phyloP scores from a whole-genome alignment of 306 rosid genomes.

The Lathyrus tuberosus region DNA sequence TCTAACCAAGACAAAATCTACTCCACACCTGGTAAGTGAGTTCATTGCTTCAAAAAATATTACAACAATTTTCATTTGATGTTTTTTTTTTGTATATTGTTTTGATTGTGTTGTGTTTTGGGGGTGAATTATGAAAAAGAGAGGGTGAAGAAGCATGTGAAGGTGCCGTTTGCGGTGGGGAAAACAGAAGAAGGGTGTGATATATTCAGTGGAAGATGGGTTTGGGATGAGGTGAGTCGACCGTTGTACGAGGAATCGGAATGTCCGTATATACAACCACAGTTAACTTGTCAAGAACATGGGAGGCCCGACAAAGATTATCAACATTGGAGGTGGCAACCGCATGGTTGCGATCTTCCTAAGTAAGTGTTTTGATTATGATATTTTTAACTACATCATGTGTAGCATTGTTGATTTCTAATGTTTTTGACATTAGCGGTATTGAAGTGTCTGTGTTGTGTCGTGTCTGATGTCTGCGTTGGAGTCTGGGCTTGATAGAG shows the following conservation, averaged over 20 bases:
- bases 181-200: slow-evolving; percentile 67
- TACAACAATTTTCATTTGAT: not conserved
- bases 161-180: slow-evolving; percentile 63
- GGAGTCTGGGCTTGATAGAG: too few relatives aligned
- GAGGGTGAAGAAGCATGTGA: slow-evolving; percentile 45
- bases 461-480: too few relatives aligned
- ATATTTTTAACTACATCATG: too few relatives aligned
- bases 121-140: slow-evolving; percentile 32
- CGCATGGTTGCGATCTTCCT: slow-evolving; percentile 83
- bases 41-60: not conserved
- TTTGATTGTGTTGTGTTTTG: slow-evolving; percentile 1
- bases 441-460: too few relatives aligned
- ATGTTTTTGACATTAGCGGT: too few relatives aligned
- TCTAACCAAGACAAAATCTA: slow-evolving; percentile 38
- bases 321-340: slow-evolving; percentile 91
- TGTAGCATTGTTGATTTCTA: too few relatives aligned
- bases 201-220: slow-evolving; percentile 81
- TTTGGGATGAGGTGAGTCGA: slow-evolving; percentile 66
- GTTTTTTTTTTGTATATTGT: not conserved
- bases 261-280: slow-evolving; percentile 97
- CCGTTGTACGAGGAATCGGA: slow-evolving; percentile 88
- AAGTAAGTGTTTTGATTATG: slow-evolving; percentile 44
- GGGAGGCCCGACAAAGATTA: slow-evolving; percentile 83
- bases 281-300: slow-evolving; percentile 81
- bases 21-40: slow-evolving; percentile 52